phyloP scores from a whole-genome alignment of 2,329 filamentous ascomycete species.

The Aspergillus clavatus region DNA sequence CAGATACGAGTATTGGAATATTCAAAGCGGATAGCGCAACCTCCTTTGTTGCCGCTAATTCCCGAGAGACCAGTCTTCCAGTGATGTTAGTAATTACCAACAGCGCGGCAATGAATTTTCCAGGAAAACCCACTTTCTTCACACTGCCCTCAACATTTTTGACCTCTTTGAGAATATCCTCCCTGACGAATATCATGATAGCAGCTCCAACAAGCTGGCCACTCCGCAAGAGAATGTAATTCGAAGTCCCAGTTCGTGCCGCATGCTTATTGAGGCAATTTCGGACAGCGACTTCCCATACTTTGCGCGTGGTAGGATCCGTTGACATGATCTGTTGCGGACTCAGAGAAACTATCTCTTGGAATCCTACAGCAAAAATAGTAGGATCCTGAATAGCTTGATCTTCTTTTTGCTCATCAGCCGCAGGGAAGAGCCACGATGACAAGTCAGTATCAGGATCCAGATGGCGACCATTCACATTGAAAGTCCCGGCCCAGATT shows the following conservation, averaged over 20 bases:
- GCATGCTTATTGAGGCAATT: conserved; percentile 70
- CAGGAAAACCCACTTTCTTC: conserved; percentile 61
- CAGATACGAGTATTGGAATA: conserved; percentile 90
- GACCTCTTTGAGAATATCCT: conserved; percentile 70
- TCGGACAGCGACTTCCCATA: conserved; percentile 82
- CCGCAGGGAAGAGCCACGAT: conserved; percentile 70
- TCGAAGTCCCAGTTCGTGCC: conserved; percentile 59
- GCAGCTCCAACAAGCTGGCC: conserved; percentile 94
- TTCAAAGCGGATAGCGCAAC: conserved; percentile 92
- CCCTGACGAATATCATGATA: conserved; percentile 83
- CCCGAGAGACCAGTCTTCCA: conserved; percentile 74
- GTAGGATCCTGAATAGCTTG: conserved; percentile 83
- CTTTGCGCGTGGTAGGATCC: conserved; percentile 75
- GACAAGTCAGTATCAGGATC: conserved; percentile 76
- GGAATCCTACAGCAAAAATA: conserved; percentile 86
- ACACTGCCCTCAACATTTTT: conserved; percentile 96
- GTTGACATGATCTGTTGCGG: conserved; percentile 99
- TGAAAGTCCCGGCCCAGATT: conserved; percentile 87
- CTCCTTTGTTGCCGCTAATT: conserved; percentile 96
- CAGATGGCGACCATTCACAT: conserved; percentile 80
- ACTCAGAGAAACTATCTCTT: conserved; percentile 96
- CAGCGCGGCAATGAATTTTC: conserved; percentile 3
- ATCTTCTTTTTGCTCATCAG: conserved; percentile 53
- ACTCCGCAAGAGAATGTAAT: conserved; percentile 83
- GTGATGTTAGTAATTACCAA: conserved; percentile 28